phyloP scores from a whole-genome alignment of 106 monocot genomes.

The Iris macrosiphon region DNA sequence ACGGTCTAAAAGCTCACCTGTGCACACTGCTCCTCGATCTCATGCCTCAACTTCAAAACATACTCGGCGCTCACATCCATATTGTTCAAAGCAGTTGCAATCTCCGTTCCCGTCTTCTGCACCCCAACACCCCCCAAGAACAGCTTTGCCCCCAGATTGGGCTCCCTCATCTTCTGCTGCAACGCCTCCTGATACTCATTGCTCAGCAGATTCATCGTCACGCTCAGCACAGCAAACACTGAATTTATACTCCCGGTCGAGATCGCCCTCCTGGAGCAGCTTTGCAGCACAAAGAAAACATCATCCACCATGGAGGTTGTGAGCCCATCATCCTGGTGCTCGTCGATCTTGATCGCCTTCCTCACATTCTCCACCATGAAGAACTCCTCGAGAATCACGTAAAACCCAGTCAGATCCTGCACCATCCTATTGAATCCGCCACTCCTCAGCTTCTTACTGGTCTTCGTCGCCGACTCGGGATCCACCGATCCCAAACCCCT shows the following conservation, averaged over 20 bases:
- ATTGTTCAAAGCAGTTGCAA: constrained; percentile 88
- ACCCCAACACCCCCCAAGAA: constrained; percentile 76
- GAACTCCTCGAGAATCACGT: constrained; percentile 93
- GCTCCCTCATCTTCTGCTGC: constrained; percentile 89
- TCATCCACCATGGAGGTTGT: constrained; percentile 97
- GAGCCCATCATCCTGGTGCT: constrained; percentile 60
- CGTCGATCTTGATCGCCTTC: constrained; percentile 90
- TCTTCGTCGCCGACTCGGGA: constrained; percentile 61
- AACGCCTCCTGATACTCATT: constrained; percentile 94
- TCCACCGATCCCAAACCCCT: constrained; percentile 51
- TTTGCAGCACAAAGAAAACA: constrained; percentile 93
- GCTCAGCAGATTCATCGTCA: constrained; percentile 60
- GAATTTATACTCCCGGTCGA: constrained; percentile 87
- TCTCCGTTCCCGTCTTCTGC: constrained; percentile 81
- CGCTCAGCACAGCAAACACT: constrained; percentile 73
- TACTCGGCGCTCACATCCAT: constrained; percentile 93
- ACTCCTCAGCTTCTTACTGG: constrained; percentile 60
- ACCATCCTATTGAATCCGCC: constrained; percentile 72
- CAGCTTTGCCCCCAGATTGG: constrained; percentile 76
- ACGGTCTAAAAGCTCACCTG: no score
- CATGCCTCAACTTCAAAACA: constrained; percentile 80
- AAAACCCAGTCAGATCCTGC: constrained; percentile 92
- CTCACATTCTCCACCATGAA: constrained; percentile 99
- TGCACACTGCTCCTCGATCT: constrained; percentile 85
- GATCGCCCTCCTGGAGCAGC: constrained; percentile 85